Evolutionary conservation across 441 rosid genomes (phyloP).

Genomic region (Jatropha podagrica): DNA sequence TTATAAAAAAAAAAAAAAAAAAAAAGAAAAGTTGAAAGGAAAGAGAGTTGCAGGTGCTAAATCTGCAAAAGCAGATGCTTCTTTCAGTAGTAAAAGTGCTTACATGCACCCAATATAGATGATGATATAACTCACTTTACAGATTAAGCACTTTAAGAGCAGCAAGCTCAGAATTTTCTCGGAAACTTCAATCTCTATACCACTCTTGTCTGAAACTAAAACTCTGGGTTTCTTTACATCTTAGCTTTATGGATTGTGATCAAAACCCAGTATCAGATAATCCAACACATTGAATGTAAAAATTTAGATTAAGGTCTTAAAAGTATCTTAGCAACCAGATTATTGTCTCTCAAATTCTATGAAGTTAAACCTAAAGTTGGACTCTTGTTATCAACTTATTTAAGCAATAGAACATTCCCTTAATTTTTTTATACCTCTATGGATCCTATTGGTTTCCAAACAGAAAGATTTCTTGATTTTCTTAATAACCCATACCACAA

Average conservation of each 20-base stretch:
- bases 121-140: slow-evolving; percentile 16
- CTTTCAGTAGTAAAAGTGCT: slow-evolving; percentile 5
- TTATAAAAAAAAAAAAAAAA: background rate
- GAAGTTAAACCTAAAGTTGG: slow-evolving; percentile 5
- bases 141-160: slow-evolving; percentile 7
- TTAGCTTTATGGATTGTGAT: background rate
- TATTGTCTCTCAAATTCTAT: slow-evolving; percentile 17
- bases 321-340: slow-evolving; percentile 15
- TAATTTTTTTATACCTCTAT: background rate
- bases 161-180: slow-evolving; percentile 19
- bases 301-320: background rate
- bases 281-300: background rate
- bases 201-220: too few relatives aligned
- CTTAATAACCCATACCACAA: slow-evolving; percentile 5
- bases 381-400: slow-evolving; percentile 2
- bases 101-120: slow-evolving; percentile 2
- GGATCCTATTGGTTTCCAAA: slow-evolving; percentile 10
- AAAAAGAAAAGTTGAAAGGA: slow-evolving; percentile 7
- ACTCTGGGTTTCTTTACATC: background rate
- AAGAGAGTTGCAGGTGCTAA: background rate
- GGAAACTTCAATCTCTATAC: slow-evolving; percentile 11
- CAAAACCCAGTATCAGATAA: background rate
- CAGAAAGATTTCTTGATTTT: slow-evolving; percentile 7
- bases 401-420: slow-evolving; percentile 1
- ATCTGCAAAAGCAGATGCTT: slow-evolving; percentile 30